Conservation (phyloP, 2,329 filamentous ascomycete genomes). For the Calonectria pseudoreteaudii region DNA sequence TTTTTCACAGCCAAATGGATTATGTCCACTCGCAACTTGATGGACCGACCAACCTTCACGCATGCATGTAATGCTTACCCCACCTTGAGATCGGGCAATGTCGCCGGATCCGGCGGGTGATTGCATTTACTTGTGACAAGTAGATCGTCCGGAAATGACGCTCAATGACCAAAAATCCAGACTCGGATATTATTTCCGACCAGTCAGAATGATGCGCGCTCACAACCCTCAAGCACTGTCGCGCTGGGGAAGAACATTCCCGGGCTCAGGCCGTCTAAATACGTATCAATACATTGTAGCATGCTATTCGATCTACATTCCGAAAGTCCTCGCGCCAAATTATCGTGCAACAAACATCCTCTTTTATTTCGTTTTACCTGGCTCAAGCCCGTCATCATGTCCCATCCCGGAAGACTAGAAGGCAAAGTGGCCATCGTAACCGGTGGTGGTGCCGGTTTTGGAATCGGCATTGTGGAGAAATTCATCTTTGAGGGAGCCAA, state of each 20-base stretch:
- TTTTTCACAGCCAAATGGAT: neutral
- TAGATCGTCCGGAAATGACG: neutral
- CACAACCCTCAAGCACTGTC: neutral
- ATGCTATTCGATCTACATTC: neutral
- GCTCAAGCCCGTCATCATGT: neutral
- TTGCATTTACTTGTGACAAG: neutral
- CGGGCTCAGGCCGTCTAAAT: neutral
- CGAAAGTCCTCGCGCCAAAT: neutral
- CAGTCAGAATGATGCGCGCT: neutral
- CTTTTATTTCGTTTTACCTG: too few relatives aligned
- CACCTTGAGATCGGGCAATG: neutral
- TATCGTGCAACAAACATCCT: neutral
- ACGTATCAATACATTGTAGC: neutral
- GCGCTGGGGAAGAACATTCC: neutral
- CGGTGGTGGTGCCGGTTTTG: slow-evolving; percentile 11
- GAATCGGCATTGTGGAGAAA: slow-evolving; percentile 2
- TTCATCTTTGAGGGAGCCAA: slow-evolving; percentile 11
- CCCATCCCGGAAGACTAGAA: neutral
- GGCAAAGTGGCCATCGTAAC: slow-evolving; percentile 17
- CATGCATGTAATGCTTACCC: neutral
- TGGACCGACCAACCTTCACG: neutral
- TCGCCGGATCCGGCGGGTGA: neutral
- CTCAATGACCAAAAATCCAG: neutral
- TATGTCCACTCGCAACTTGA: neutral
- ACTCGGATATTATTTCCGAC: neutral